A percentile compares a stretch with the other conserved stretches of the same genome.
These are phyloP conservation scores for Suhomyces anneliseae DNA, from an alignment of 1,139 yeast species.

Conservation along the genomic window DNA sequence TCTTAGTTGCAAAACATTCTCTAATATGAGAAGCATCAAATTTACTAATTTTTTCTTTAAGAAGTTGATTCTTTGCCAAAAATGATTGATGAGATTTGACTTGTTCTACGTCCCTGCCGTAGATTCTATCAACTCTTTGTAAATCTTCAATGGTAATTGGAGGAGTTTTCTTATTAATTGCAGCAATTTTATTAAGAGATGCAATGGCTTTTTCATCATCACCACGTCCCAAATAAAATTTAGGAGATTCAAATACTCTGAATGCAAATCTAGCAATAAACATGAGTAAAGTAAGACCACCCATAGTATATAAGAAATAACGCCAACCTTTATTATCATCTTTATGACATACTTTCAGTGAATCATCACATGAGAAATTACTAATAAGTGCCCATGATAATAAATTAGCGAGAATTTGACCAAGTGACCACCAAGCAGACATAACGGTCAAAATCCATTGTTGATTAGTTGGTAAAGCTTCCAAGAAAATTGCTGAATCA, in stretches of 20 bases:
- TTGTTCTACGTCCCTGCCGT: conserved; percentile 13
- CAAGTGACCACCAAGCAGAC: conserved; percentile 48
- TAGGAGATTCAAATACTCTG: conserved; percentile 41
- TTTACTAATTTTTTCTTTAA: conserved; percentile 26
- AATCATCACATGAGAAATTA: conserved; percentile 36
- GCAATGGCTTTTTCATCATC: conserved; percentile 37
- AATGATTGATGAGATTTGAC: conserved; percentile 5
- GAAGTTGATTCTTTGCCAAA: conserved; percentile 19
- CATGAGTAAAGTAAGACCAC: conserved; percentile 41
- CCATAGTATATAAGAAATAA: conserved; percentile 43
- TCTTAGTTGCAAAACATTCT: conserved; percentile 36
- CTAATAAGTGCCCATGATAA: conserved; percentile 43
- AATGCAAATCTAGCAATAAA: conserved; percentile 37
- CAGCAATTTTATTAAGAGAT: conserved; percentile 38
- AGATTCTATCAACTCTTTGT: conserved; percentile 24
- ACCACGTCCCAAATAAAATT: conserved; percentile 41
- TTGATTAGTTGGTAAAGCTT: conserved; percentile 38
- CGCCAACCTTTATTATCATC: conserved; percentile 47
- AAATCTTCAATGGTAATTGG: conserved; percentile 35
- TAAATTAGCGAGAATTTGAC: conserved; percentile 41
- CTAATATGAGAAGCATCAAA: conserved; percentile 35
- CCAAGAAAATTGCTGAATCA: conserved; percentile 46
- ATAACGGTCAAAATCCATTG: conserved; percentile 45
- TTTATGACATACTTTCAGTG: conserved; percentile 25
- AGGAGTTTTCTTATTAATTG: conserved; percentile 26